phyloP scores from a whole-genome alignment of 805 yeast species.

The Starmerella tilneyi region DNA sequence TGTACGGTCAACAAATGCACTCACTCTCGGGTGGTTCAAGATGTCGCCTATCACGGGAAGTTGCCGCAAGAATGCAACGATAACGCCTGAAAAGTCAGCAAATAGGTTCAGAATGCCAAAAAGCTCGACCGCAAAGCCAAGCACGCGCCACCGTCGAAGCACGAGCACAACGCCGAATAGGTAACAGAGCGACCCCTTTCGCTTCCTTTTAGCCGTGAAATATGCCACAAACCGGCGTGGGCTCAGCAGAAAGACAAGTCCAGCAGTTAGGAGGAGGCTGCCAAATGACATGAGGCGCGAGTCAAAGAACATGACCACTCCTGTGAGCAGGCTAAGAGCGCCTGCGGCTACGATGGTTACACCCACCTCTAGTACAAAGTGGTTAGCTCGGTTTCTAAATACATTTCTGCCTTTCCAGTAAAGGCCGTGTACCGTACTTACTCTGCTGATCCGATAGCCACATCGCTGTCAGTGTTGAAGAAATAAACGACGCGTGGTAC shows the following conservation, averaged over 20 bases:
- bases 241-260: constrained; percentile 78
- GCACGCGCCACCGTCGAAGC: constrained; percentile 61
- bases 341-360: constrained; percentile 78
- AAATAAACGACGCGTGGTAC: constrained; percentile 4
- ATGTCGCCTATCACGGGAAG: constrained; percentile 81
- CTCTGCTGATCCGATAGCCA: constrained; percentile 34
- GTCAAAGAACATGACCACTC: constrained; percentile 78
- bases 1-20: constrained; percentile 56
- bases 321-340: constrained; percentile 63
- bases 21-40: constrained; percentile 67
- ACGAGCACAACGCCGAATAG: constrained; percentile 65
- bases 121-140: constrained; percentile 76
- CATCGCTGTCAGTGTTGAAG: constrained; percentile 21
- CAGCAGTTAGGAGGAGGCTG: constrained; percentile 68
- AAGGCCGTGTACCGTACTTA: constrained; percentile 25
- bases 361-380: constrained; percentile 80
- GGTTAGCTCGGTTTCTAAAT: background rate
- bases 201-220: constrained; percentile 76
- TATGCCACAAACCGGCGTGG: constrained; percentile 70
- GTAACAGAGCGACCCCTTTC: constrained; percentile 79
- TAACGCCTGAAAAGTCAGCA: constrained; percentile 87
- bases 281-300: constrained; percentile 84
- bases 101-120: constrained; percentile 84
- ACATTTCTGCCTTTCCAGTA: no score
- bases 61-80: constrained; percentile 75